Percentiles rank a stretch among this genome's conserved stretches.
phyloP scores from a whole-genome alignment of 2,329 filamentous ascomycete genomes.

The Sordariomycetes sp. region DNA sequence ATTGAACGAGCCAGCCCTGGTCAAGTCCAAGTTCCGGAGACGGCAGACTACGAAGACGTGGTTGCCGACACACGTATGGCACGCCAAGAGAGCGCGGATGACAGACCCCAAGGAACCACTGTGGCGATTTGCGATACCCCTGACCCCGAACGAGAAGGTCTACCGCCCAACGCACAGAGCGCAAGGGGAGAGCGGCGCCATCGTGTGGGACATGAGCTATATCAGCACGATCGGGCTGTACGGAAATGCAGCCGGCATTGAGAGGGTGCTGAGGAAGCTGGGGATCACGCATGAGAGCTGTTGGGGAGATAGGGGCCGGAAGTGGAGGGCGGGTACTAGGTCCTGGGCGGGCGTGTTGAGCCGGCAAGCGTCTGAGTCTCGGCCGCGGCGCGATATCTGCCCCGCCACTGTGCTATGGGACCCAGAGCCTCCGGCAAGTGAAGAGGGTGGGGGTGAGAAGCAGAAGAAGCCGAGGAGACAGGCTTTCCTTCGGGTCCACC shows the following conservation, averaged over 20 bases:
- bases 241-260: conserved; percentile 53
- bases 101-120: conserved; percentile 64
- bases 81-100: conserved; percentile 87
- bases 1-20: conserved; percentile 46
- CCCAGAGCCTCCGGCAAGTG: conserved; percentile 18
- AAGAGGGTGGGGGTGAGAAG: conserved; percentile 3
- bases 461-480: conserved; percentile 22
- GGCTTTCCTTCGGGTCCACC: conserved; percentile 68
- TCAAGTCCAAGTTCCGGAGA: conserved; percentile 65
- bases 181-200: conserved; percentile 60
- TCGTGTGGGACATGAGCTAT: conserved; percentile 93
- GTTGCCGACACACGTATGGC: conserved; percentile 90
- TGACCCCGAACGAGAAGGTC: conserved; percentile 81
- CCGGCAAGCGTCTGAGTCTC: conserved; percentile 15
- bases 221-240: conserved; percentile 75
- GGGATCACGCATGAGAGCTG: conserved; percentile 49
- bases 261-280: conserved; percentile 54
- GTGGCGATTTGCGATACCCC: conserved; percentile 83
- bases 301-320: conserved; percentile 52
- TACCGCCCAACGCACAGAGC: conserved; percentile 82
- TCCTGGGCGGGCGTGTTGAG: conserved; percentile 39
- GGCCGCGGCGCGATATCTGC: conserved; percentile 47
- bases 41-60: conserved; percentile 84
- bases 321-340: conserved; percentile 53
- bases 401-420: conserved; percentile 71